Evolutionary conservation across 2,329 filamentous ascomycete genomes (phyloP).

Genomic region (Apiospora arundinis): DNA sequence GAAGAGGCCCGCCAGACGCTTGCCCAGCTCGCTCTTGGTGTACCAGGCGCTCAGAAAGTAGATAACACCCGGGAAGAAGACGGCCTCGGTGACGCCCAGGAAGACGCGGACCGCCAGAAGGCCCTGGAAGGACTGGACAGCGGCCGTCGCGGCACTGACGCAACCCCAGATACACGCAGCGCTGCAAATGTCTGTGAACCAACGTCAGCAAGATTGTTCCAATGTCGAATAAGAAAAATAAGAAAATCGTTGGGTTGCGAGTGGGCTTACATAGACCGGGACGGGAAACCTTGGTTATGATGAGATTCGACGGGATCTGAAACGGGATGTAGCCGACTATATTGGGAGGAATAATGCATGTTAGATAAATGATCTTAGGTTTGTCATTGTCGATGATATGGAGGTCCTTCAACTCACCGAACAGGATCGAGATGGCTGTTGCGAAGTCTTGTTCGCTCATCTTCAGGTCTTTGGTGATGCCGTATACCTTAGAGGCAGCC

Average conservation of each 20-base stretch:
- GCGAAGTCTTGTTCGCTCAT: slow-evolving; percentile 45
- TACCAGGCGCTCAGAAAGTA: slow-evolving; percentile 49
- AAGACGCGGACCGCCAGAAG: slow-evolving; percentile 54
- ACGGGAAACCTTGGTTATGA: slow-evolving; percentile 43
- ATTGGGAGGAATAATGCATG: neutral
- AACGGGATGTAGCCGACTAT: slow-evolving; percentile 44
- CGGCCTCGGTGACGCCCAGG: slow-evolving; percentile 60
- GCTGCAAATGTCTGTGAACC: slow-evolving; percentile 47
- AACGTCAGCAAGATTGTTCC: neutral
- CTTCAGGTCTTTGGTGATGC: slow-evolving; percentile 46
- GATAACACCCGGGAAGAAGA: slow-evolving; percentile 56
- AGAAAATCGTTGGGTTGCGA: too few species aligned
- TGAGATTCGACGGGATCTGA: slow-evolving; percentile 46
- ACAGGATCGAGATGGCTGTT: slow-evolving; percentile 45
- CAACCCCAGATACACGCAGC: slow-evolving; percentile 57
- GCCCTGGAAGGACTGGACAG: slow-evolving; percentile 52
- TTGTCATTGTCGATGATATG: too few species aligned
- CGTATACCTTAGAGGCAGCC: slow-evolving; percentile 46
- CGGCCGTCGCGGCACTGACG: slow-evolving; percentile 56
- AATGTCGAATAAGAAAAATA: neutral
- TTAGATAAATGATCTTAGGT: neutral
- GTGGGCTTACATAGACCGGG: slow-evolving; percentile 48
- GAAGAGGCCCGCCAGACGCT: slow-evolving; percentile 43
- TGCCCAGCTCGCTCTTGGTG: slow-evolving; percentile 44
- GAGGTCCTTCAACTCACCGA: slow-evolving; percentile 25